A percentile compares a stretch with the other conserved stretches of the same genome.
Evolutionary conservation across 805 yeast species (phyloP).

Genomic region (Dipodascus geniculatus): DNA sequence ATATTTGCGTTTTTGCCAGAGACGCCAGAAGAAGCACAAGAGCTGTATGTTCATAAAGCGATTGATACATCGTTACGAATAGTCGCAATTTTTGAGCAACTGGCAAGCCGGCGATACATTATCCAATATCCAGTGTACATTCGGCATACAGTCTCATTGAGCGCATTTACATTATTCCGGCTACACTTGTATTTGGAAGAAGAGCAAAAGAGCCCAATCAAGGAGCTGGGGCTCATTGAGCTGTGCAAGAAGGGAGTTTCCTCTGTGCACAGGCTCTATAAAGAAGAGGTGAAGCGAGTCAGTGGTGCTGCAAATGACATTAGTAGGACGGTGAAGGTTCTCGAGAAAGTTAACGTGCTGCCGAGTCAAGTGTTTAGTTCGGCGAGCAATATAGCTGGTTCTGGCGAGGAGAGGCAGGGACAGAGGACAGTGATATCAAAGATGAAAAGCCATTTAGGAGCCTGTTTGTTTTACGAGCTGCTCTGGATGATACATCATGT

Average conservation of each 20-base stretch:
- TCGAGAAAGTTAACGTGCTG: slow-evolving; percentile 80
- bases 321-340: slow-evolving; percentile 78
- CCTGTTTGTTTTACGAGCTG: slow-evolving; percentile 80
- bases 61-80: slow-evolving; percentile 72
- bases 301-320: slow-evolving; percentile 81
- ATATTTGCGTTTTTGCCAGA: slow-evolving; percentile 87
- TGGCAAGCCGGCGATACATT: slow-evolving; percentile 55
- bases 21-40: slow-evolving; percentile 77
- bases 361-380: background rate
- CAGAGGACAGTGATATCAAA: slow-evolving; percentile 53
- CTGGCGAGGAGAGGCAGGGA: background rate
- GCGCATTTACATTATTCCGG: slow-evolving; percentile 67
- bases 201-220: background rate
- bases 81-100: slow-evolving; percentile 61
- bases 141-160: slow-evolving; percentile 73
- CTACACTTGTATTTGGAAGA: slow-evolving; percentile 67
- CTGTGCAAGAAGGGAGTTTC: slow-evolving; percentile 83
- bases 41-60: slow-evolving; percentile 70
- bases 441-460: slow-evolving; percentile 87
- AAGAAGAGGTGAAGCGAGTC: slow-evolving; percentile 89
- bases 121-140: slow-evolving; percentile 80
- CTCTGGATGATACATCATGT: slow-evolving; percentile 95
- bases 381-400: too few species aligned
- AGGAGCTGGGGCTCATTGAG: background rate
- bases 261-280: slow-evolving; percentile 75